A percentile compares a stretch with the other conserved stretches of the same genome.
These are phyloP conservation scores for Apiospora arundinis DNA, from an alignment of 2,329 filamentous ascomycete species.

Conservation along the genomic window DNA sequence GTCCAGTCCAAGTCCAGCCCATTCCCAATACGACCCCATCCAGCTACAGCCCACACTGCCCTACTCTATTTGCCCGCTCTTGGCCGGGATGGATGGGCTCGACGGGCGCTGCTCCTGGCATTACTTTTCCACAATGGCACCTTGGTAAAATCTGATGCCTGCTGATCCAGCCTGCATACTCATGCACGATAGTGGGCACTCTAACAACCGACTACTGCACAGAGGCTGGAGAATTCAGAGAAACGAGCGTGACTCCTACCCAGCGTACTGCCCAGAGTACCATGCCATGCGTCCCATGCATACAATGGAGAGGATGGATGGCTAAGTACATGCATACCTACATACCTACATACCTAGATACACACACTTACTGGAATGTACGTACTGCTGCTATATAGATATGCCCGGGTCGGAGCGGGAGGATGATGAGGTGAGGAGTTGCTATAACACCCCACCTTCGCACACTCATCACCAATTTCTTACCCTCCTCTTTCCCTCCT, in stretches of 20 bases:
- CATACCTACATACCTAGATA: no score
- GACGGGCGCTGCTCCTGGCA: background rate
- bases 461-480: slow-evolving; percentile 52
- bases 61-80: slow-evolving; percentile 19
- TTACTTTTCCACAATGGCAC: slow-evolving; percentile 21
- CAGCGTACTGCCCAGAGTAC: background rate
- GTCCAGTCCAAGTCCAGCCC: background rate
- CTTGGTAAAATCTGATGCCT: slow-evolving; percentile 33
- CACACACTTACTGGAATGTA: no score
- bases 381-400: slow-evolving; percentile 5
- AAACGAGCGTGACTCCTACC: slow-evolving; percentile 11
- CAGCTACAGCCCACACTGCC: slow-evolving; percentile 9
- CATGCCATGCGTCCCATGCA: slow-evolving; percentile 11
- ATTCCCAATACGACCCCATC: slow-evolving; percentile 10
- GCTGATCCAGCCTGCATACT: slow-evolving; percentile 30
- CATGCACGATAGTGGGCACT: slow-evolving; percentile 34
- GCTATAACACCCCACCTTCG: slow-evolving; percentile 55
- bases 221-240: slow-evolving; percentile 14
- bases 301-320: slow-evolving; percentile 12
- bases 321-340: slow-evolving; percentile 12
- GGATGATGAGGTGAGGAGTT: slow-evolving; percentile 24
- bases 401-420: slow-evolving; percentile 18
- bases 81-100: slow-evolving; percentile 13
- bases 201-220: slow-evolving; percentile 17
- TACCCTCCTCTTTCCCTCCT: slow-evolving; percentile 55